phyloP scores from a whole-genome alignment of 1,284 basidiomycete species.

The Rhodotorula sp. region DNA sequence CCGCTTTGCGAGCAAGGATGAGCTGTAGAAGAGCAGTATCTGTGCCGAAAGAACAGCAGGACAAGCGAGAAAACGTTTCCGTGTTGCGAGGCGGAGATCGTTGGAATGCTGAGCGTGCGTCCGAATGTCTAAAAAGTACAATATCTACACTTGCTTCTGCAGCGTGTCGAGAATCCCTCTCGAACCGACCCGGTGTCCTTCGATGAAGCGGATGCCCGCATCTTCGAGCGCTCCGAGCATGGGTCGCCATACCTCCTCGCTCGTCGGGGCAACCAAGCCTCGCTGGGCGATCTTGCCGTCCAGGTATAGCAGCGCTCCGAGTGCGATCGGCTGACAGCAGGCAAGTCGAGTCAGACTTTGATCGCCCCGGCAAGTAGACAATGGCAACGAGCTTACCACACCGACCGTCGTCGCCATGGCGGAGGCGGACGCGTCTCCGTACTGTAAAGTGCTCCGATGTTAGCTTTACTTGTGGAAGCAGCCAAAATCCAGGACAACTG shows the following conservation, averaged over 20 bases:
- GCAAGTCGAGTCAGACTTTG: no score
- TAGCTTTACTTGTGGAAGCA: no score
- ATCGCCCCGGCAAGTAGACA: no score
- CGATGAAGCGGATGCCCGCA: conserved; percentile 24
- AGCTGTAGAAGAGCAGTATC: no score
- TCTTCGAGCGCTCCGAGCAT: conserved; percentile 24
- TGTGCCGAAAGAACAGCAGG: no score
- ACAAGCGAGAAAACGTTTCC: no score
- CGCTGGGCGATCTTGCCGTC: conserved; percentile 14
- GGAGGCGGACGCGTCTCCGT: conserved; percentile 63
- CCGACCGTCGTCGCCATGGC: conserved; percentile 91
- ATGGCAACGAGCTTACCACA: conserved; percentile 16
- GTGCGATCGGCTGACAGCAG: conserved; percentile 35
- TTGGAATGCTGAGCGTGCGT: not conserved
- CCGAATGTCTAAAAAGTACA: not conserved
- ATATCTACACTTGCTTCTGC: conserved; percentile 3
- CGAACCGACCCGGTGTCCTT: conserved; percentile 22
- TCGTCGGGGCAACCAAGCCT: conserved; percentile 34
- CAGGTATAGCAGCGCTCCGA: conserved; percentile 32
- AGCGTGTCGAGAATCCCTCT: conserved; percentile 23
- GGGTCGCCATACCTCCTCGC: conserved; percentile 33
- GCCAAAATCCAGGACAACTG: not conserved
- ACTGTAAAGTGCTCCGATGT: conserved; percentile 44
- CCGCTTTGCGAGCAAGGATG: no score
- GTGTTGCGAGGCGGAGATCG: not conserved